phyloP scores from a whole-genome alignment of 148 eudicot species.

The Vaccinium myrtillus region DNA sequence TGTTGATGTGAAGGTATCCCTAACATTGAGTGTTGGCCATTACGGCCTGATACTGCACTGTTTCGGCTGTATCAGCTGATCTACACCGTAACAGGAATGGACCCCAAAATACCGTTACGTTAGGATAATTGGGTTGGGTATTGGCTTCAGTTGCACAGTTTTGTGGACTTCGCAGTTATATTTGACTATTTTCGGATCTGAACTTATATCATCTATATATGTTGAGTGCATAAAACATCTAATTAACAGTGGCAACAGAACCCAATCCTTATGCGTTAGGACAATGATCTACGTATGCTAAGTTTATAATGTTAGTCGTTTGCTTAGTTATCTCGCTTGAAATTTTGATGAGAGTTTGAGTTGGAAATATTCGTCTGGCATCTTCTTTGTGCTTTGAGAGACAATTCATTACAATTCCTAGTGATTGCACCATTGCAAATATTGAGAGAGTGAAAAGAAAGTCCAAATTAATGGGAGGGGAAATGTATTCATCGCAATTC shows the following conservation, averaged over 20 bases:
- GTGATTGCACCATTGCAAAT: neutral
- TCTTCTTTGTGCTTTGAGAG: neutral
- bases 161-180: neutral
- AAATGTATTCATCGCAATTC: neutral
- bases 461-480: neutral
- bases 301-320: neutral
- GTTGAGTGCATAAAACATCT: neutral
- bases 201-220: neutral
- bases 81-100: too few species aligned
- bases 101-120: too few species aligned
- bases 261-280: neutral
- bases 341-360: neutral
- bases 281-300: neutral
- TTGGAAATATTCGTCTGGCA: neutral
- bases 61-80: too few species aligned
- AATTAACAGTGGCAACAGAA: neutral
- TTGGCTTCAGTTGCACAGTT: neutral
- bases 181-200: neutral
- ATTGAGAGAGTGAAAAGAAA: neutral
- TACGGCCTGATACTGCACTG: too few species aligned
- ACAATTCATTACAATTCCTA: neutral
- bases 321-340: neutral
- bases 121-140: too few species aligned
- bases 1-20: neutral
- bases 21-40: neutral